These are phyloP conservation scores for Colletotrichum zoysiae DNA, from an alignment of 2,329 filamentous ascomycete species.

Conservation along the genomic window DNA sequence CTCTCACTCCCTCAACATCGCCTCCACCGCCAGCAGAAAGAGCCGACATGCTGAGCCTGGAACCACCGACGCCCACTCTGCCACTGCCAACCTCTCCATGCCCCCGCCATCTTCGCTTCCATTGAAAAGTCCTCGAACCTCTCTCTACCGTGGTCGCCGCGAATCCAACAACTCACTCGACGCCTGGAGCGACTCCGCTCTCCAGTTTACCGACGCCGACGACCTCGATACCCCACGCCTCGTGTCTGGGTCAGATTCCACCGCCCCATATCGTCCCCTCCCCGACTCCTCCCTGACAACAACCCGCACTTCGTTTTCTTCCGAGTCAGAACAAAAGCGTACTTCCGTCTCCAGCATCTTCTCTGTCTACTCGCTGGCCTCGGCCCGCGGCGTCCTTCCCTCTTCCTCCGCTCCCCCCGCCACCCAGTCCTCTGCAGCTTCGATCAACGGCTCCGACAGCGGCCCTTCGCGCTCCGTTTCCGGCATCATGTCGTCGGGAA, in stretches of 20 bases:
- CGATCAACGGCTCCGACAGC: conserved; percentile 66
- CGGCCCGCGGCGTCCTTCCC: conserved; percentile 62
- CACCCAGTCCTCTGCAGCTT: conserved; percentile 65
- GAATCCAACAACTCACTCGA: conserved; percentile 57
- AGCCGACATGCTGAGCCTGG: conserved; percentile 70
- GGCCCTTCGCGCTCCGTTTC: conserved; percentile 57
- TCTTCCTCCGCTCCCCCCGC: conserved; percentile 69
- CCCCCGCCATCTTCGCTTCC: conserved; percentile 63
- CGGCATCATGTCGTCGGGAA: conserved; percentile 61
- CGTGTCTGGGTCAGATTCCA: conserved; percentile 49
- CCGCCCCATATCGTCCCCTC: conserved; percentile 51
- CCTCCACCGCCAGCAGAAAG: conserved; percentile 66
- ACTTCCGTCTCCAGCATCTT: conserved; percentile 81
- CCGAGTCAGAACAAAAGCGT: conserved; percentile 70
- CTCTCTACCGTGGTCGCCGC: conserved; percentile 57
- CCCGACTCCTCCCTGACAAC: conserved; percentile 63
- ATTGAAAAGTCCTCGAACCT: conserved; percentile 57
- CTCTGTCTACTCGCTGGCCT: conserved; percentile 78
- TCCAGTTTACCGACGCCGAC: conserved; percentile 60
- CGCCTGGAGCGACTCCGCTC: conserved; percentile 55
- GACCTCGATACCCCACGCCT: conserved; percentile 63
- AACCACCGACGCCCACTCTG: conserved; percentile 67
- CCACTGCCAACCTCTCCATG: conserved; percentile 74
- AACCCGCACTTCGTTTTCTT: conserved; percentile 62
- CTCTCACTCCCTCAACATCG: conserved; percentile 56